Evolutionary conservation across 257 asterid species (phyloP).

Genomic region (Jaltomata sinuosa): DNA sequence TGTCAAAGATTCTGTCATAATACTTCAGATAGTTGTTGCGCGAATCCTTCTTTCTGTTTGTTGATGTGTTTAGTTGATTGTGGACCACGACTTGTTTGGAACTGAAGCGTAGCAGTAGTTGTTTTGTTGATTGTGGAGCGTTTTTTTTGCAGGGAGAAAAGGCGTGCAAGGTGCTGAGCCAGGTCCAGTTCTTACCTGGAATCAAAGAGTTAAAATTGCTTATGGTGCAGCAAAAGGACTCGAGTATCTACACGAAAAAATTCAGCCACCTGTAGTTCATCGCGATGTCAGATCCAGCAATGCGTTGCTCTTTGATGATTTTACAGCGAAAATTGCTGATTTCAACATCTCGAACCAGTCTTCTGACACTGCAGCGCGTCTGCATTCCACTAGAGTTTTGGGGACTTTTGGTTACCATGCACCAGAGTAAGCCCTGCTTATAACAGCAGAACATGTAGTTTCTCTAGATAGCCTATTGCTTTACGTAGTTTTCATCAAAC

Average conservation of each 20-base stretch:
- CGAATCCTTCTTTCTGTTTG: not conserved
- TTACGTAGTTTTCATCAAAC: not conserved
- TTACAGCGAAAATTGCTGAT: conserved; percentile 69
- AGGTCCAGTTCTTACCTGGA: conserved; percentile 79
- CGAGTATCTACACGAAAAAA: conserved; percentile 80
- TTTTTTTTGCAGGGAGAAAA: conserved; percentile 45
- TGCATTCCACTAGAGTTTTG: conserved; percentile 84
- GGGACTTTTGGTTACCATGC: conserved; percentile 96
- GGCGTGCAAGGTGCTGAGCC: conserved; percentile 98
- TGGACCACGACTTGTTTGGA: not conserved
- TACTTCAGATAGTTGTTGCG: not conserved
- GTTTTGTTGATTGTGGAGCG: not conserved
- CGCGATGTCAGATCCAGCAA: conserved; percentile 93
- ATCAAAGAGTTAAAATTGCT: conserved; percentile 82
- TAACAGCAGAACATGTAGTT: not conserved
- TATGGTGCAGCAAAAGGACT: conserved; percentile 89
- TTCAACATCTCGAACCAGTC: conserved; percentile 74
- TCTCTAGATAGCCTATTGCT: not conserved
- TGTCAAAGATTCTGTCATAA: not conserved
- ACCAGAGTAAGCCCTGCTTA: conserved; percentile 52
- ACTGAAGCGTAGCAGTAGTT: not conserved
- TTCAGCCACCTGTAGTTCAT: conserved; percentile 78
- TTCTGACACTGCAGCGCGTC: conserved; percentile 89
- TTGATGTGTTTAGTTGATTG: not conserved
- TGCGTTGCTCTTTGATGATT: conserved; percentile 80